A percentile compares a stretch with the other conserved stretches of the same genome.
phyloP scores from a whole-genome alignment of 2,329 filamentous ascomycete species.

The Rhynchosporium agropyri region DNA sequence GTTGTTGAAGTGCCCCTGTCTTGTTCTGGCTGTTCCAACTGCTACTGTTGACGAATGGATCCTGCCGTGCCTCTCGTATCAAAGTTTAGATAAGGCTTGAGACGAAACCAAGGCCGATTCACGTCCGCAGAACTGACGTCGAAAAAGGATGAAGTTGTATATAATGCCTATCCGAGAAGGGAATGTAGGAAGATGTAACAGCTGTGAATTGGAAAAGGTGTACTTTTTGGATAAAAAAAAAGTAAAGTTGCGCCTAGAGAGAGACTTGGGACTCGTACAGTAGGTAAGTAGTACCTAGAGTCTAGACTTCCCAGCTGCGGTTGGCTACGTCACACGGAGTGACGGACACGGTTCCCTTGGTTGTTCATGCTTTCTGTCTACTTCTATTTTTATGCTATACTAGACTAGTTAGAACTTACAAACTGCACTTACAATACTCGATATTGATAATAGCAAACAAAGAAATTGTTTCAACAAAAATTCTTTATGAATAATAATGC shows the following conservation, averaged over 20 bases:
- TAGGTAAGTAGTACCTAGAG: no score
- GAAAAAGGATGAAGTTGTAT: not conserved
- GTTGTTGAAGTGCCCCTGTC: slow-evolving; percentile 18
- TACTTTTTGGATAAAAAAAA: not conserved
- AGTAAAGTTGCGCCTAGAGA: not conserved
- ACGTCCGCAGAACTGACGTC: not conserved
- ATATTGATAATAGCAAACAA: no score
- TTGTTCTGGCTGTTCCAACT: not conserved
- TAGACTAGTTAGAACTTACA: no score
- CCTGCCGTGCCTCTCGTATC: slow-evolving; percentile 14
- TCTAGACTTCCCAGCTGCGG: not conserved
- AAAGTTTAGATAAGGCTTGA: slow-evolving; percentile 11
- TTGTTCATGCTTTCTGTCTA: no score
- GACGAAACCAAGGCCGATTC: not conserved
- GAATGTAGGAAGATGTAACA: not conserved
- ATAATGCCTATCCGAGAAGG: not conserved
- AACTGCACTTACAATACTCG: no score
- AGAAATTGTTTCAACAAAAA: no score
- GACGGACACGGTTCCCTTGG: no score
- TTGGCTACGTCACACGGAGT: not conserved
- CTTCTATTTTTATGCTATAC: no score
- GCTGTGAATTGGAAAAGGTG: not conserved
- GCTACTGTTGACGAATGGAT: slow-evolving; percentile 14
- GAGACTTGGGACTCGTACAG: slow-evolving; percentile 1
- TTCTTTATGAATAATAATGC: no score